These are phyloP conservation scores for Starmera amethionina DNA, from an alignment of 805 yeast species.

Conservation along the genomic window DNA sequence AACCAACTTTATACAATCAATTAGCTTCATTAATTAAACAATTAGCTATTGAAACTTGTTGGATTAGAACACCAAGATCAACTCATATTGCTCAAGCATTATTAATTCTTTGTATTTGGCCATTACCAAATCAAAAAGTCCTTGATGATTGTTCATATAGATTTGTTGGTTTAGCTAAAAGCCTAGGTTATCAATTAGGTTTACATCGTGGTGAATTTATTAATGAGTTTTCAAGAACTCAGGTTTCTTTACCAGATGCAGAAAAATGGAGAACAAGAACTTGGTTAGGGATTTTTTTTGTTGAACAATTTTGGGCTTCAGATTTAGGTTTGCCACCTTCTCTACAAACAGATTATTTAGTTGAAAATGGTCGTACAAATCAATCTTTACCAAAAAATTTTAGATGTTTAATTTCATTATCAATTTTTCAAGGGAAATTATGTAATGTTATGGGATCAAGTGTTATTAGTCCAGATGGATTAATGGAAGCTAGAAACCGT, in stretches of 20 bases:
- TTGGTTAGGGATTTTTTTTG: conserved; percentile 81
- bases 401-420: conserved; percentile 59
- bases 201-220: conserved; percentile 88
- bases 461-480: conserved; percentile 79
- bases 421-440: conserved; percentile 77
- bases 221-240: conserved; percentile 83
- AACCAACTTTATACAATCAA: conserved; percentile 69
- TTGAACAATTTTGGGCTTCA: conserved; percentile 88
- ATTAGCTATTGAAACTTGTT: conserved; percentile 83
- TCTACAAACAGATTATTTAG: conserved; percentile 68
- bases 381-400: conserved; percentile 53
- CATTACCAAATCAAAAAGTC: conserved; percentile 85
- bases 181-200: conserved; percentile 77
- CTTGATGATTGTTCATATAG: conserved; percentile 87
- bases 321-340: conserved; percentile 83
- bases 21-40: conserved; percentile 74
- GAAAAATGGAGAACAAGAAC: conserved; percentile 91
- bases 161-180: conserved; percentile 80
- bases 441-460: conserved; percentile 82
- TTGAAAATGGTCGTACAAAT: conserved; percentile 72
- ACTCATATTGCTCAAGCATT: conserved; percentile 90
- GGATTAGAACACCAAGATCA: conserved; percentile 88
- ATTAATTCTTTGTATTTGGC: conserved; percentile 82
- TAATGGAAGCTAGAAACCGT: conserved; percentile 74
- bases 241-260: conserved; percentile 79